Evolutionary conservation across 163 green algal genomes (phyloP), one percentile per base, ranked within the genome.

Genomic region (Picocystis sp.): DNA sequence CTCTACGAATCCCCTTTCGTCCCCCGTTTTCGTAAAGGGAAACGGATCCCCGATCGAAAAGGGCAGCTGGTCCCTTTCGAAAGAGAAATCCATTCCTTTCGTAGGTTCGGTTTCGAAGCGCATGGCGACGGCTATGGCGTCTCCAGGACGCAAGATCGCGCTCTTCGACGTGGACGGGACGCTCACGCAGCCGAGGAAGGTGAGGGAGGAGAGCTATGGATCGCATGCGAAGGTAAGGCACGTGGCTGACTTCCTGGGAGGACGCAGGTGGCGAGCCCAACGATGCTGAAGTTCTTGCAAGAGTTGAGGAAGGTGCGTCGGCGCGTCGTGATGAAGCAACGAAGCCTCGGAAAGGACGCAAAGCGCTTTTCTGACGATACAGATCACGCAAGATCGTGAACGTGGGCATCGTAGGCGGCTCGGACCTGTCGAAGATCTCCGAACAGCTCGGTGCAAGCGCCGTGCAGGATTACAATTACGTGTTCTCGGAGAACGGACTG

Each of bases 91-190:
- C 17, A 19, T 19, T 19, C 17, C 17, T 19, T 19, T 19, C 17
- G 17, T 19, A 19, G 17, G 17, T 19, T 19, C 17, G 17, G 17
- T 19, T 19, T 19, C 29, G 29, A 38, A 38, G 8, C 29, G 29
- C 29, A 12, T 38, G 5, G 29, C 8, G 29, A 8, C 29, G 29
- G 8, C 8, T 5, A 8, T 8, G 29, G 29, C 29, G 8, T 8
- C 5, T 38, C 5, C 5, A 5, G 29, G 53, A 46, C 47, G 17
- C 34, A 57, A 23, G 34, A 55, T 97, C 13, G 89, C 81, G 19
- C 65, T 99, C n/a, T 99, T 98, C 53, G 90, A 99, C 61, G 90
- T 99, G 1, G 90, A 99, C 60, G 90, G 90, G 53, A 98, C 90
- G 1, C 74, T 99, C 33, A 93, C 90, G 1, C 77, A 78, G 19